Evolutionary conservation across 2,329 filamentous ascomycete species (phyloP).

Genomic region (Colletotrichum aenigma): DNA sequence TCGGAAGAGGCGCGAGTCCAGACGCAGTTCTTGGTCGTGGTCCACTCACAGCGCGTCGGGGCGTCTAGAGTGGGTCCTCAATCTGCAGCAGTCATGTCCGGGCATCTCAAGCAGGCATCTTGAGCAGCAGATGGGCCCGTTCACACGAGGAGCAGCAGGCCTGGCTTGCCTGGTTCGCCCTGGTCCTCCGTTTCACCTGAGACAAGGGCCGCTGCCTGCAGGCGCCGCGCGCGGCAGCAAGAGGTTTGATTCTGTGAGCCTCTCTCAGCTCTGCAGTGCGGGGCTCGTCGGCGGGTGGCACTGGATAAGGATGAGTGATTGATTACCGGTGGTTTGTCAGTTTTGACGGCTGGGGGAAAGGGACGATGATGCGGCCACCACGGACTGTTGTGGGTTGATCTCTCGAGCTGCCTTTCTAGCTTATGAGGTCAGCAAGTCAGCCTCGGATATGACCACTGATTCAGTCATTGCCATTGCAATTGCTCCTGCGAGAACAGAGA

Average conservation of each 20-base stretch:
- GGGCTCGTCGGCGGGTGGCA: not conserved
- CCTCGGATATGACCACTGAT: not conserved
- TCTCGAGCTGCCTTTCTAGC: not conserved
- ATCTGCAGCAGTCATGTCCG: not conserved
- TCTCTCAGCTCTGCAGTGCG: not conserved
- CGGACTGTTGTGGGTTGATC: not conserved
- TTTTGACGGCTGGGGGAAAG: not conserved
- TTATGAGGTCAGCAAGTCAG: not conserved
- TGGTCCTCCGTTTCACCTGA: slow-evolving; percentile 17
- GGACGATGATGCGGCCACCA: not conserved
- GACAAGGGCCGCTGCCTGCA: slow-evolving; percentile 12
- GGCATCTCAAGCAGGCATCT: not conserved
- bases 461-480: not conserved
- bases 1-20: not conserved
- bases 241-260: not conserved
- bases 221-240: slow-evolving; percentile 7
- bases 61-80: not conserved
- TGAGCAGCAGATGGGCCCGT: not conserved
- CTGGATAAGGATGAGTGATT: not conserved
- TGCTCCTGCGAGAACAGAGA: not conserved
- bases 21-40: not conserved
- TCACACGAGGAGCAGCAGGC: not conserved
- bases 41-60: not conserved
- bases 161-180: slow-evolving; percentile 1
- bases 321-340: not conserved